phyloP scores from a whole-genome alignment of 208 protist species.

The Naegleria fowleri region DNA sequence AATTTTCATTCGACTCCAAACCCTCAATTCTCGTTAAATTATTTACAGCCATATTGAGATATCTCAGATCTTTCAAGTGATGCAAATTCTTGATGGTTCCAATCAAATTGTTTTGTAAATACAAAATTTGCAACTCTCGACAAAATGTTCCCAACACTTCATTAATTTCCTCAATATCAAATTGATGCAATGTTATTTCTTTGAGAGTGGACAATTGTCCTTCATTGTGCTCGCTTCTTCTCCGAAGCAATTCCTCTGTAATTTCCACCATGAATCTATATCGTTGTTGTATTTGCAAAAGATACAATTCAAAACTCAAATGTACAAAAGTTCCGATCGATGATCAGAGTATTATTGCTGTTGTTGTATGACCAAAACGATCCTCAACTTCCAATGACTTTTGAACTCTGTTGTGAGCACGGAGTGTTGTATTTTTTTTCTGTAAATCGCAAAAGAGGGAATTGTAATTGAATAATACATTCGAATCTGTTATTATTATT shows the following conservation, averaged over 20 bases:
- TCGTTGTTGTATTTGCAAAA: too few species aligned
- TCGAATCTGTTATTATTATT: too few species aligned
- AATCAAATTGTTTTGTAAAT: slow-evolving; percentile 94
- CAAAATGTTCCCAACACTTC: slow-evolving; percentile 66
- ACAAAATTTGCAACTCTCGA: slow-evolving; percentile 84
- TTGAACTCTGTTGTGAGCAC: too few species aligned
- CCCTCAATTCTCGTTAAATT: slow-evolving; percentile 84
- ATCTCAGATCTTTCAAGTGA: slow-evolving; percentile 88
- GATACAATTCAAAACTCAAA: too few species aligned
- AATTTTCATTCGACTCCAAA: slow-evolving; percentile 80
- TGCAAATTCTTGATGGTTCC: slow-evolving; percentile 80
- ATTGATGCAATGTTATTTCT: slow-evolving; percentile 91
- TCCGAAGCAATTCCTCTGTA: slow-evolving; percentile 80
- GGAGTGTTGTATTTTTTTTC: too few species aligned
- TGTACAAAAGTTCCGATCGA: too few species aligned
- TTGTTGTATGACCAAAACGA: too few species aligned
- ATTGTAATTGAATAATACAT: too few species aligned
- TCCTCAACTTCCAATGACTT: too few species aligned
- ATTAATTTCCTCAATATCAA: slow-evolving; percentile 86
- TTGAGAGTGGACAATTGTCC: slow-evolving; percentile 81
- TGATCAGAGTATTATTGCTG: too few species aligned
- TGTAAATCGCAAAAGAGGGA: too few species aligned
- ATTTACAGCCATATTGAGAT: slow-evolving; percentile 94
- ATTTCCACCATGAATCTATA: slow-evolving; percentile 71
- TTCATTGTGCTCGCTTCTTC: slow-evolving; percentile 93